Evolutionary conservation across 2,329 filamentous ascomycete genomes (phyloP), one percentile per base, ranked within the genome.

Genomic region (Penicillium sclerotigenum): DNA sequence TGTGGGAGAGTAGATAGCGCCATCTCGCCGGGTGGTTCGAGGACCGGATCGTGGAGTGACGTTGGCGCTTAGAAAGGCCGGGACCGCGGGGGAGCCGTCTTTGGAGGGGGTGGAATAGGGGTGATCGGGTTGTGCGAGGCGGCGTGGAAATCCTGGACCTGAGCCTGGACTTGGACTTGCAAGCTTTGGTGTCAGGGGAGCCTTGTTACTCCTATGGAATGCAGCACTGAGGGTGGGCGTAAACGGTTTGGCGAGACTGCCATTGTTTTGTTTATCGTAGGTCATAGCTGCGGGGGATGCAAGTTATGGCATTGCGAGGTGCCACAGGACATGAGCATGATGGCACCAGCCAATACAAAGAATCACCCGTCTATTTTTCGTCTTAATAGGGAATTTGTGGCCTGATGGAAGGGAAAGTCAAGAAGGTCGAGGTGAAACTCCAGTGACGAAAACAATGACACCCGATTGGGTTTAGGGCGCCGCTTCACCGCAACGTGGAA

Each of bases 11-110:
- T 82, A 83, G 56, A 80, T 82, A 26, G 81, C 75, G 71, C 87
- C 91, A 70, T 90, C 86, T 55, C 86, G 83, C 63, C 90, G 86
- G 64, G 79, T 86, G 70, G 85, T 90, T 59, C 91, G 83, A 47
- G 85, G 80, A 9, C 87, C 88, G 9, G 91, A 91, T 62, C 91
- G 85, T 48, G 91, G 90, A 4, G 91, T 95, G 69, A 91, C 78
- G 71, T 90, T 91, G 71, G 76, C 82, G 72, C 73, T 84, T 42
- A 91, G 75, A 64, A 83, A 83, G 48, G 82, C 68, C 9, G 84
- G 79, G 37, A 82, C 80, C 42, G 80, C 73, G 61, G 79, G 68
- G 58, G 84, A 81, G 48, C 87, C 84, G 57, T 66, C 63, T 66
- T 71, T 66, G 63, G 70, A 66, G 58, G 71, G 68, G 58, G 69